Evolutionary conservation across 768 basidiomycete species (phyloP).

Genomic region (Suillus subaureus): DNA sequence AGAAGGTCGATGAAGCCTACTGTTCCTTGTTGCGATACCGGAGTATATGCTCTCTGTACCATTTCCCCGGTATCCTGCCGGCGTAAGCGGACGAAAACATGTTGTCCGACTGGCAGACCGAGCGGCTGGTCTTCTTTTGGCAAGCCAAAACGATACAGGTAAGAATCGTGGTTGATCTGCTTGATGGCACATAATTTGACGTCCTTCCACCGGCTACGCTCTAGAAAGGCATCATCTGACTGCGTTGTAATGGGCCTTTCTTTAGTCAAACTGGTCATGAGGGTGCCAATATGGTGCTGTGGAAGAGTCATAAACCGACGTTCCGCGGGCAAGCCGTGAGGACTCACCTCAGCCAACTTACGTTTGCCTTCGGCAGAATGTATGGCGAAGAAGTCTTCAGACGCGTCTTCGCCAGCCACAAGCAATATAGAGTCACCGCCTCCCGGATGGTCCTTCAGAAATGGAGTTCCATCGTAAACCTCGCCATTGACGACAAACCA

Average conservation of each 20-base stretch:
- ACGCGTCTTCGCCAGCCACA: constrained; percentile 60
- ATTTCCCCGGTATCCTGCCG: constrained; percentile 44
- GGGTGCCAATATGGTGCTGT: constrained; percentile 53
- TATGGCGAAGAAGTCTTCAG: constrained; percentile 67
- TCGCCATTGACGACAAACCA: constrained; percentile 60
- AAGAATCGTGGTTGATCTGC: constrained; percentile 49
- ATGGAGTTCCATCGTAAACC: constrained; percentile 56
- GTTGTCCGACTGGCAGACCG: constrained; percentile 61
- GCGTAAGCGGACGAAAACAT: constrained; percentile 54
- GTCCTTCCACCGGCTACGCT: constrained; percentile 50
- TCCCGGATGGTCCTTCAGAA: constrained; percentile 59
- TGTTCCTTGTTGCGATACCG: constrained; percentile 46
- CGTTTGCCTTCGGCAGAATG: constrained; percentile 53
- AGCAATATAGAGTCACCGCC: constrained; percentile 56
- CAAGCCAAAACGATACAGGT: constrained; percentile 52
- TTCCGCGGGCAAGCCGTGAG: not conserved
- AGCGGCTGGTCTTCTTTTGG: constrained; percentile 41
- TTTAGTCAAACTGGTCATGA: constrained; percentile 23
- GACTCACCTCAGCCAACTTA: constrained; percentile 43
- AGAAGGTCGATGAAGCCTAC: constrained; percentile 53
- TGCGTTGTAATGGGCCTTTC: constrained; percentile 11
- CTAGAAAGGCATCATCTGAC: constrained; percentile 39
- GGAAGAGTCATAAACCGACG: constrained; percentile 12
- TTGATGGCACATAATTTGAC: constrained; percentile 40
- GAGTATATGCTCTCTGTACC: constrained; percentile 62